Conservation (phyloP, 495 filamentous ascomycete genomes). For the Bacidia rubella region DNA sequence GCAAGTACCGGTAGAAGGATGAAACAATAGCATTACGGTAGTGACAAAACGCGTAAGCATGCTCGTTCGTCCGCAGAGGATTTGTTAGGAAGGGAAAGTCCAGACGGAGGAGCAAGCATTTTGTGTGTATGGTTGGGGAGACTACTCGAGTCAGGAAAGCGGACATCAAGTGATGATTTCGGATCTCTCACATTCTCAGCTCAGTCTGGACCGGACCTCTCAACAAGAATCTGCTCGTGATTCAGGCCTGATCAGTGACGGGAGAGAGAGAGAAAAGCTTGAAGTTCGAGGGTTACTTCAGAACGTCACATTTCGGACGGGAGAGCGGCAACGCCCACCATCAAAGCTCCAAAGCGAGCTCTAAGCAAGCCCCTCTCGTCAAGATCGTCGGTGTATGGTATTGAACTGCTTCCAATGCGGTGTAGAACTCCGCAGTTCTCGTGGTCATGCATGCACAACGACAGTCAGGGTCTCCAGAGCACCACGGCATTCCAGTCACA, state of each 20-base stretch:
- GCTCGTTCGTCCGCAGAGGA: not conserved
- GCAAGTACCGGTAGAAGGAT: not conserved
- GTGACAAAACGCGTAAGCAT: not conserved
- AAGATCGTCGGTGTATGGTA: not conserved
- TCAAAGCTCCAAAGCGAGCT: not conserved
- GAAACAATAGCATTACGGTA: not conserved
- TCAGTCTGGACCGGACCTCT: too few species aligned
- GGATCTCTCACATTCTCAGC: too few species aligned
- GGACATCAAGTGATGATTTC: too few species aligned
- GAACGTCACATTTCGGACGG: not conserved
- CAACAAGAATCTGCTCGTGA: too few species aligned
- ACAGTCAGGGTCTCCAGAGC: too few species aligned
- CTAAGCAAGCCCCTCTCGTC: not conserved
- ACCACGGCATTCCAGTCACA: too few species aligned
- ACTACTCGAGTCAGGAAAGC: too few species aligned
- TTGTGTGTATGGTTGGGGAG: too few species aligned
- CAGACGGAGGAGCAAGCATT: not conserved
- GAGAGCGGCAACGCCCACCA: not conserved
- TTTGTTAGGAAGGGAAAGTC: not conserved
- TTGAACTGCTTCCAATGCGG: too few species aligned
- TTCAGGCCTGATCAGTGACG: too few species aligned
- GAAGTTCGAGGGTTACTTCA: not conserved
- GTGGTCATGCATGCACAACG: too few species aligned
- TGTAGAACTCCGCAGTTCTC: too few species aligned
- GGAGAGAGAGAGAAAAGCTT: not conserved